Evolutionary conservation across 2,329 filamentous ascomycete genomes (phyloP).

Genomic region (Fusarium liriodendri): DNA sequence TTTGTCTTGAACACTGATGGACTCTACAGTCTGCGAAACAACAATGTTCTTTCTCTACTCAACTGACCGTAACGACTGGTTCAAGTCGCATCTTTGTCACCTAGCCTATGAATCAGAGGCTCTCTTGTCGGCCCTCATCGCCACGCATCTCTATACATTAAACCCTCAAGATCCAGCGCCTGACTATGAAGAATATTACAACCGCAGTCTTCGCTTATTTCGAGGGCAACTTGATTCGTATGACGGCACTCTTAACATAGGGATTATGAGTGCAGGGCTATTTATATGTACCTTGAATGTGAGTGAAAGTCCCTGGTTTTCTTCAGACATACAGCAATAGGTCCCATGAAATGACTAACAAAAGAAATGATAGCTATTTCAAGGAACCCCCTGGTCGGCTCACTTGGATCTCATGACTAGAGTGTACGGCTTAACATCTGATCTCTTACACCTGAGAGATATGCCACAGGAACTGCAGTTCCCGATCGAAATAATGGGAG

Average conservation of each 20-base stretch:
- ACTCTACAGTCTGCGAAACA: conserved; percentile 6
- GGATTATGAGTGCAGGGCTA: conserved; percentile 10
- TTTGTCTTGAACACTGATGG: neutral
- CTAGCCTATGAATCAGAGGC: conserved; percentile 17
- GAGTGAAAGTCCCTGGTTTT: neutral
- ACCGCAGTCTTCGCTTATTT: conserved; percentile 23
- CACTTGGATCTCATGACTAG: conserved; percentile 32
- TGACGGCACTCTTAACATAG: conserved; percentile 6
- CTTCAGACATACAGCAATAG: neutral
- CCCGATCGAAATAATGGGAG: conserved; percentile 26
- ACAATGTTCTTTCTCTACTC: conserved; percentile 27
- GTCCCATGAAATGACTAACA: neutral
- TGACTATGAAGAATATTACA: conserved; percentile 15
- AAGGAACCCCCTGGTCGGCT: conserved; percentile 26
- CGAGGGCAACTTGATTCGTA: conserved; percentile 12
- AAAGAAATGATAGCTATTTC: conserved; percentile 16
- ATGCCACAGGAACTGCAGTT: conserved; percentile 2
- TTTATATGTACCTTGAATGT: conserved; percentile 32
- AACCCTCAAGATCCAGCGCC: conserved; percentile 11
- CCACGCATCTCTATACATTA: conserved; percentile 20
- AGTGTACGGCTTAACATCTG: conserved; percentile 20
- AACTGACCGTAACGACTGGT: conserved; percentile 15
- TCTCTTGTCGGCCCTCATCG: conserved; percentile 17
- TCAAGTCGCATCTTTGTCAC: conserved; percentile 4
- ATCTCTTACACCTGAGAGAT: neutral